These are phyloP conservation scores for Vitis amurensis DNA, from an alignment of 164 flowering plant genomes.

Conservation along the genomic window DNA sequence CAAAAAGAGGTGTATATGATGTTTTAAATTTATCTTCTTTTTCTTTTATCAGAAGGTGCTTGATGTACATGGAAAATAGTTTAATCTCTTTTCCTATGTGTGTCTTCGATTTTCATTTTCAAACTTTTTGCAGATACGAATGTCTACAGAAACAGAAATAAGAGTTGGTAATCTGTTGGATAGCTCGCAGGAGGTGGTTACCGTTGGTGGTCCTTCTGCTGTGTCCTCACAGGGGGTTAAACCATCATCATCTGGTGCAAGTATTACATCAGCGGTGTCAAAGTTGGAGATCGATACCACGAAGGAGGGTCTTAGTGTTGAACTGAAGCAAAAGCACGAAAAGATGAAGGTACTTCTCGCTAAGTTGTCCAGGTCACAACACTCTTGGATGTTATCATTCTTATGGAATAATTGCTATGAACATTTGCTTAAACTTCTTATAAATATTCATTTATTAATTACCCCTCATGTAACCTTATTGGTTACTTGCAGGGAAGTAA, in stretches of 20 bases:
- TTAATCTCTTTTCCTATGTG: background rate
- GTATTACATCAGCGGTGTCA: slow-evolving; percentile 20
- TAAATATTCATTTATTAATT: background rate
- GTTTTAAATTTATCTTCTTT: background rate
- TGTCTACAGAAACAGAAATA: slow-evolving; percentile 79
- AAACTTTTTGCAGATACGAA: slow-evolving; percentile 55
- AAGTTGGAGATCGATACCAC: slow-evolving; percentile 27
- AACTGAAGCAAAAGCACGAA: slow-evolving; percentile 73
- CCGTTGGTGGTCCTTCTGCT: slow-evolving; percentile 31
- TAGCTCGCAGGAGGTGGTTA: slow-evolving; percentile 35
- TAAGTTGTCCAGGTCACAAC: background rate
- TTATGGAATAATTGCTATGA: background rate
- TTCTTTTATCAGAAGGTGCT: background rate
- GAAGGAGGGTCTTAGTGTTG: slow-evolving; percentile 52
- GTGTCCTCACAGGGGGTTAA: slow-evolving; percentile 34
- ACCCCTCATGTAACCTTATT: background rate
- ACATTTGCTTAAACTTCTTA: background rate
- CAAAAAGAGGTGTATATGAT: slow-evolving; percentile 71
- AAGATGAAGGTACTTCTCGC: slow-evolving; percentile 44
- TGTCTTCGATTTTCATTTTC: background rate
- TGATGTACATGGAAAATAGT: too few relatives aligned
- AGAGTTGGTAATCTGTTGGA: slow-evolving; percentile 70
- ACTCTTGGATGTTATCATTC: background rate
- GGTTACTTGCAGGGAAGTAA: slow-evolving; percentile 49
- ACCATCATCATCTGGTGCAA: slow-evolving; percentile 20